These are phyloP conservation scores for Kokia cookei DNA, from an alignment of 441 rosid species.

Conservation along the genomic window DNA sequence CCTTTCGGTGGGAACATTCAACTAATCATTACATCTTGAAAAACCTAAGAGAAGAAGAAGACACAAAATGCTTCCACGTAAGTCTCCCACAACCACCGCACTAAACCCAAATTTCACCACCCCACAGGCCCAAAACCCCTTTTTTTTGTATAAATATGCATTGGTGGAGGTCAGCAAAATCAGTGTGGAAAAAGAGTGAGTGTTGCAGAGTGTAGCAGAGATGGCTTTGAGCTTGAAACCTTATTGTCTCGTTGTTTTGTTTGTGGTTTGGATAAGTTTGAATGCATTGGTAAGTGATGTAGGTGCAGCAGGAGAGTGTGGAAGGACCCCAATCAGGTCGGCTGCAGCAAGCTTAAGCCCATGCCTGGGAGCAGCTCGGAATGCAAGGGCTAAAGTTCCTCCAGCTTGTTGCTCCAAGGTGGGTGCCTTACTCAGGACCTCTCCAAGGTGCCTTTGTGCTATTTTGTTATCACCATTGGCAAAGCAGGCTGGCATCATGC, in stretches of 20 bases:
- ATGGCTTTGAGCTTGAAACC: conserved; percentile 21
- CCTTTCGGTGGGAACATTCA: neutral
- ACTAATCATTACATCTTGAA: neutral
- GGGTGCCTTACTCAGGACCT: conserved; percentile 43
- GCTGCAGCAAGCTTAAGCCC: conserved; percentile 77
- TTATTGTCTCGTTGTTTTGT: conserved; percentile 12
- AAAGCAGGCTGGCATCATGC: conserved; percentile 67
- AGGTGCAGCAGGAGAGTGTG: conserved; percentile 60
- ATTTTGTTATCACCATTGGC: conserved; percentile 74
- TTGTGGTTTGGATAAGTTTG: conserved; percentile 28
- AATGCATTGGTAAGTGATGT: conserved; percentile 2
- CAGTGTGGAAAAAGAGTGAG: neutral
- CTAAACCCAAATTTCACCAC: conserved; percentile 11
- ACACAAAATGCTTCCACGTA: neutral
- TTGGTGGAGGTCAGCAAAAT: neutral
- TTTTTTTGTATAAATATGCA: neutral
- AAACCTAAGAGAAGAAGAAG: neutral
- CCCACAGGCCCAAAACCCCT: neutral
- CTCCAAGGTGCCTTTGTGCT: conserved; percentile 77
- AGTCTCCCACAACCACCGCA: conserved; percentile 20
- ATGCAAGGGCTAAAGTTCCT: conserved; percentile 41
- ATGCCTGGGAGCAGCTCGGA: conserved; percentile 57
- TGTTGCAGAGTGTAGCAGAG: neutral
- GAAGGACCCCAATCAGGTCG: conserved; percentile 53
- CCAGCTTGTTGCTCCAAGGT: conserved; percentile 71